phyloP scores from a whole-genome alignment of 2,329 filamentous ascomycete genomes.

The Alternaria panax region DNA sequence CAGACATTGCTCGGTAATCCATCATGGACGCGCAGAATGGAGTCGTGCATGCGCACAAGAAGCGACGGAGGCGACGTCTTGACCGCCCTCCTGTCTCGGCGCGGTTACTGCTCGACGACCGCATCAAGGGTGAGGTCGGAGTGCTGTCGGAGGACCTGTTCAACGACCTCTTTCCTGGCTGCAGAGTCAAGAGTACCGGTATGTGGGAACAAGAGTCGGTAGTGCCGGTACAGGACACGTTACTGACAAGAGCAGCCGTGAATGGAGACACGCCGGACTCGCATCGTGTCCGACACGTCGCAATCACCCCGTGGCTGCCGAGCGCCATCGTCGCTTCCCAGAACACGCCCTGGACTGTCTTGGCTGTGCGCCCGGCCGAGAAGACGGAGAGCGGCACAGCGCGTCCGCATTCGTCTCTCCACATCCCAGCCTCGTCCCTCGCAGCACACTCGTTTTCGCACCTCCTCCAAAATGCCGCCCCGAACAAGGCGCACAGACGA shows the following conservation, averaged over 20 bases:
- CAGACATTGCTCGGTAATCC: conserved; percentile 2
- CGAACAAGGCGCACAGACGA: conserved; percentile 76
- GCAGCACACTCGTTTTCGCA: conserved; percentile 82
- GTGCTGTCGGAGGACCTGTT: conserved; percentile 88
- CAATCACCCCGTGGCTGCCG: conserved; percentile 77
- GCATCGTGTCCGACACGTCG: conserved; percentile 63
- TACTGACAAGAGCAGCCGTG: conserved; percentile 13
- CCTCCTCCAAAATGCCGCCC: conserved; percentile 73
- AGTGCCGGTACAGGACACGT: background rate
- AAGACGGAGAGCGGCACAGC: conserved; percentile 45
- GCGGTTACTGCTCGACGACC: conserved; percentile 82
- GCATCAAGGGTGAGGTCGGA: conserved; percentile 83
- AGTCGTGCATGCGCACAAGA: conserved; percentile 54
- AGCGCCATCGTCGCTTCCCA: conserved; percentile 58
- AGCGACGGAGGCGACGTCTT: conserved; percentile 61
- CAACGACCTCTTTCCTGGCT: conserved; percentile 74
- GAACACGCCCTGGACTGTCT: conserved; percentile 80
- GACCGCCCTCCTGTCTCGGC: conserved; percentile 80
- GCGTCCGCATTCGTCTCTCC: conserved; percentile 75
- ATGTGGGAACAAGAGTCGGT: conserved; percentile 4
- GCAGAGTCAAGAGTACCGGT: conserved; percentile 30
- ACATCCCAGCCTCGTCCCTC: conserved; percentile 75
- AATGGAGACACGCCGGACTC: conserved; percentile 15
- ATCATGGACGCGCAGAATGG: conserved; percentile 46
- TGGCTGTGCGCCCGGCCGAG: conserved; percentile 69